A percentile compares a stretch with the other conserved stretches of the same genome.
phyloP scores from a whole-genome alignment of 1,284 basidiomycete genomes.

The Apiotrichum gracile region DNA sequence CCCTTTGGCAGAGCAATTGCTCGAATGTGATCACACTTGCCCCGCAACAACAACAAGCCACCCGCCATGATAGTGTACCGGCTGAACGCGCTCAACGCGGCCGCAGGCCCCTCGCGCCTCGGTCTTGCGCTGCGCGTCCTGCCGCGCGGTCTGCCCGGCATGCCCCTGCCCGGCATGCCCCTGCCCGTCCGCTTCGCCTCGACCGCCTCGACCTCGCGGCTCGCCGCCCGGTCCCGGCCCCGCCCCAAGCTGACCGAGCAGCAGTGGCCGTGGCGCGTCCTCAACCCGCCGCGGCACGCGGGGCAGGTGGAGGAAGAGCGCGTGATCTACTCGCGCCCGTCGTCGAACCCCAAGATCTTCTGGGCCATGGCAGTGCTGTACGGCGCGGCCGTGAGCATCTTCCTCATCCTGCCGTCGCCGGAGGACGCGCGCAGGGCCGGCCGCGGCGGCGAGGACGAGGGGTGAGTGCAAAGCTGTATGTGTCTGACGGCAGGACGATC shows the following conservation, averaged over 20 bases:
- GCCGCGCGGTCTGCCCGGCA: no score
- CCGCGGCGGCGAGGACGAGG: background rate
- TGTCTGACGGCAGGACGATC: background rate
- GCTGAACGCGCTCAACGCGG: no score
- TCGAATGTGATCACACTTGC: no score
- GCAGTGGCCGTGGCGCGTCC: conserved; percentile 16
- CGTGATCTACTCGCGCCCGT: conserved; percentile 17
- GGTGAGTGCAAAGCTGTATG: conserved; percentile 3
- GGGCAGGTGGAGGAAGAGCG: conserved; percentile 12
- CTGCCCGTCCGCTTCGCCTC: no score
- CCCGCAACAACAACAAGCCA: no score
- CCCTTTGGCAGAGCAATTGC: no score
- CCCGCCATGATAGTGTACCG: no score
- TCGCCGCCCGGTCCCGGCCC: no score
- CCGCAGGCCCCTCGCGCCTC: no score
- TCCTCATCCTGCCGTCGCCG: conserved; percentile 3
- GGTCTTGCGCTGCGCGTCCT: no score
- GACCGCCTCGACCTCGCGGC: no score
- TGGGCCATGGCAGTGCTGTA: conserved; percentile 8
- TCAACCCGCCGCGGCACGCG: conserved; percentile 1
- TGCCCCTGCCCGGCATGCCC: no score
- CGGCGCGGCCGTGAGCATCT: background rate
- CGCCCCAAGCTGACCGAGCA: background rate
- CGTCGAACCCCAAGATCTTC: background rate
- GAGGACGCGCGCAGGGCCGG: conserved; percentile 2